Evolutionary conservation across 2,329 filamentous ascomycete species (phyloP).

Genomic region (Ophiostoma sp.): DNA sequence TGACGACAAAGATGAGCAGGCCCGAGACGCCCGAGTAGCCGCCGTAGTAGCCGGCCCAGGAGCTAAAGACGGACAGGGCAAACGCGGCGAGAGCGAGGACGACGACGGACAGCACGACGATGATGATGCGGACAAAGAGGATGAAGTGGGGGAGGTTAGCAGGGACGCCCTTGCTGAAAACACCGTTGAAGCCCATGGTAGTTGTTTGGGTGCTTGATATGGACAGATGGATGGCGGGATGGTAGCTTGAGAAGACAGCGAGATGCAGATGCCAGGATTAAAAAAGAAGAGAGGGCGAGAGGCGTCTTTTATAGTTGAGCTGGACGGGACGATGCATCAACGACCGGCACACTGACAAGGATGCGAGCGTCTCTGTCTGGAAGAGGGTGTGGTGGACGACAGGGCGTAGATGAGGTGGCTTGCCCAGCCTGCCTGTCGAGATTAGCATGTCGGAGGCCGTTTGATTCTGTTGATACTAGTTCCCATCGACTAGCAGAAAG

Average conservation of each 20-base stretch:
- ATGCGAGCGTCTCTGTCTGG: background rate
- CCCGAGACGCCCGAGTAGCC: conserved; percentile 35
- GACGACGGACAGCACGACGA: conserved; percentile 30
- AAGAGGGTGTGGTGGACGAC: background rate
- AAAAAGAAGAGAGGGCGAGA: background rate
- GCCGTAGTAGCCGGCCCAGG: background rate
- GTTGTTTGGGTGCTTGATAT: background rate
- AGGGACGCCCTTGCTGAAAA: conserved; percentile 3
- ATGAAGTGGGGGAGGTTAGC: conserved; percentile 24
- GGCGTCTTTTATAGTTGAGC: background rate
- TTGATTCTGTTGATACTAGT: background rate
- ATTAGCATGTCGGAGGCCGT: background rate
- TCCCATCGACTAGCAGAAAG: background rate
- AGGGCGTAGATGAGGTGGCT: conserved; percentile 3
- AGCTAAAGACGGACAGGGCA: background rate
- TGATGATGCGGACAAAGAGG: conserved; percentile 38
- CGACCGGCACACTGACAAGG: background rate
- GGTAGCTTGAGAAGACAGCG: background rate
- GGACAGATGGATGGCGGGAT: background rate
- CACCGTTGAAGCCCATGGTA: background rate
- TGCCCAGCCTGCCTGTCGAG: background rate
- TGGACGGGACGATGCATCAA: background rate
- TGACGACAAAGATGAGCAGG: conserved; percentile 43
- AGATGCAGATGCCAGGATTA: background rate
- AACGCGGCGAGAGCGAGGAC: conserved; percentile 27